A percentile compares a stretch with the other conserved stretches of the same genome.
Evolutionary conservation across 305 asterid species (phyloP).

Genomic region (Fraxinus sp.): DNA sequence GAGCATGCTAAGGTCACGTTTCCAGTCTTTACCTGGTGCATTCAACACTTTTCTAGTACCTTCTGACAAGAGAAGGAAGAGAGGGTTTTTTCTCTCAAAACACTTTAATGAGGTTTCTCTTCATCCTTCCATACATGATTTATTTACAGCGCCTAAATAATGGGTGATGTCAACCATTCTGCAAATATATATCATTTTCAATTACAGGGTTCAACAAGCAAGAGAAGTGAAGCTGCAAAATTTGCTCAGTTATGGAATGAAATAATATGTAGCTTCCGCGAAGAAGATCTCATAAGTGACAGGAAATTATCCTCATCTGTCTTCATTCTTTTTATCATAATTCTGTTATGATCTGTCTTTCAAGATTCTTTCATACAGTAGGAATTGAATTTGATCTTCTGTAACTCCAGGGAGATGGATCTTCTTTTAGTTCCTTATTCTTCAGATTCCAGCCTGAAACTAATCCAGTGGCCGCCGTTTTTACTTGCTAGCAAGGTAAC

Average conservation of each 20-base stretch:
- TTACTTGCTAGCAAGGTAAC: conserved; percentile 96
- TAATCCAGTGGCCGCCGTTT: conserved; percentile 98
- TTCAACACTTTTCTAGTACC: conserved; percentile 90
- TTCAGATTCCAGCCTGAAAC: conserved; percentile 82
- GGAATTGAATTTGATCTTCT: conserved; percentile 34
- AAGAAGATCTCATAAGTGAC: conserved; percentile 96
- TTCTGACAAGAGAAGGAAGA: conserved; percentile 64
- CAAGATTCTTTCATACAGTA: background rate
- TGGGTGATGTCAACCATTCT: conserved; percentile 11
- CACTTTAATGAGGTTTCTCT: conserved; percentile 62
- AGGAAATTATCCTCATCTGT: conserved; percentile 56
- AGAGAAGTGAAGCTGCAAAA: conserved; percentile 95
- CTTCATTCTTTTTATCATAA: conserved; percentile 21
- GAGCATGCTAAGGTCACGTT: conserved; percentile 92
- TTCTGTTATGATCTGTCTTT: background rate
- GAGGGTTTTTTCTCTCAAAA: conserved; percentile 70
- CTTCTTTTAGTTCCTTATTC: conserved; percentile 96
- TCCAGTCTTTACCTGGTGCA: conserved; percentile 96
- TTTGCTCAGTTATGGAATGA: conserved; percentile 99
- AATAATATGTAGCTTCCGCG: conserved; percentile 90
- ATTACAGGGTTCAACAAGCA: conserved; percentile 62
- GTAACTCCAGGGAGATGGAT: conserved; percentile 95
- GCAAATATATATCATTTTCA: conserved; percentile 17
- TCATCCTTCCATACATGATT: conserved; percentile 26
- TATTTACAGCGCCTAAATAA: conserved; percentile 25